Base-by-base conservation (phyloP, 176 grass and related monocot species). In the Aegilops tauschii region DNA sequence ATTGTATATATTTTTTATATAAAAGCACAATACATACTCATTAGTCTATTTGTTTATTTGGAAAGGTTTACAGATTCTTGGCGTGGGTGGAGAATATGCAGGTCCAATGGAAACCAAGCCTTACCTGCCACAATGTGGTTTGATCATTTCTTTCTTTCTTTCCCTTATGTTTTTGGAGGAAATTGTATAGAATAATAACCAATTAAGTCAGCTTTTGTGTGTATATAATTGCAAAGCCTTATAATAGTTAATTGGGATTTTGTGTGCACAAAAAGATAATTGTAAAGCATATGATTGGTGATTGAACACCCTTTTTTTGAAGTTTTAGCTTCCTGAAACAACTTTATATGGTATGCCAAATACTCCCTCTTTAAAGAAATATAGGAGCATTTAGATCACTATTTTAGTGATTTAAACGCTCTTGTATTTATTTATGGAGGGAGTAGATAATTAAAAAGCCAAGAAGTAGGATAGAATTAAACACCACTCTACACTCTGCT, bases 21-120 rank as follows among this genome's bases (percentile, higher is more conserved):
- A 42, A 42, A 42, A 0, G 39, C 39, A 10, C 9, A 42, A 10
- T 42, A 10, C 39, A 42, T 42, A 42, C 39, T 42, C 9, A 42
- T 42, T 42, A 42, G 39, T 42, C 39, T 10, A 10, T 42, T 10
- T 83, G 86, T 71, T 75, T 91, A 39, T 91, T 91, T 44, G 73
- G 89, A 17, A 91, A 91, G 72, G 89, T 91, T 73, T 91, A 84
- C 61, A 91, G 81, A 75, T 87, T 91, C 80, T 80, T 91, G 74
- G 89, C 80, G 23, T 91, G 80, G 89, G 39, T 87, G 74, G 89
- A 91, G 71, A 66, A 79, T 47, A 91, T 74, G 78, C 81, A 83
- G 73, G 78, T 91, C 85, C 80, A 87, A 54, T 65, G 54, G 67
- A 87, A 91, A 80, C 62, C 80, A 76, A 79, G 61, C 75, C 47